Conservation (phyloP, 73 alveolate species). For the Effrenium voratum region DNA sequence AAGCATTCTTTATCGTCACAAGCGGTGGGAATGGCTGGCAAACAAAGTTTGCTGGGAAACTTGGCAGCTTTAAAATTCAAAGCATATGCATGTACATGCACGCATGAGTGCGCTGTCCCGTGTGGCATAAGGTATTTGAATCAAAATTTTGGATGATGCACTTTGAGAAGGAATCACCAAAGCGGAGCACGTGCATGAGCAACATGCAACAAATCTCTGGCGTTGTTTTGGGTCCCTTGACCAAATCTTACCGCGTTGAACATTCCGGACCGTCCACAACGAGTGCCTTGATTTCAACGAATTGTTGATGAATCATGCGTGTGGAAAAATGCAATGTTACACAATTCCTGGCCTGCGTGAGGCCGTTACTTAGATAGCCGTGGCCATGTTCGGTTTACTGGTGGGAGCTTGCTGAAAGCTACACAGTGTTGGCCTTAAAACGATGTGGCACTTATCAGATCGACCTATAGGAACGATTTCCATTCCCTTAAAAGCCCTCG, state of each 20-base stretch:
- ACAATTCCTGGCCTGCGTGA: background rate
- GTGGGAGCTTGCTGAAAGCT: background rate
- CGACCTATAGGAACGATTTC: background rate
- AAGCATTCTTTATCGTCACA: background rate
- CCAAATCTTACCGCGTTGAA: background rate
- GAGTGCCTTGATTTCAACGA: background rate
- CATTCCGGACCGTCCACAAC: background rate
- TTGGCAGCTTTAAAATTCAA: background rate
- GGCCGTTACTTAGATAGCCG: background rate
- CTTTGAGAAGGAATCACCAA: constrained; percentile 1
- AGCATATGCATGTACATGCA: background rate
- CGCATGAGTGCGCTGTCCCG: background rate
- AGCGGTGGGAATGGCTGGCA: constrained; percentile 24
- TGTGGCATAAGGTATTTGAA: background rate
- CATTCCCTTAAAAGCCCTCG: background rate
- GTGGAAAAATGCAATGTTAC: background rate
- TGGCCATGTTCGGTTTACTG: background rate
- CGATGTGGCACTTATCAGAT: background rate
- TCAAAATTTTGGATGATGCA: background rate
- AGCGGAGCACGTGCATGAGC: background rate
- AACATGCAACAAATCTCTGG: background rate
- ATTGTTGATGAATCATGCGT: background rate
- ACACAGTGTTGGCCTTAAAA: background rate
- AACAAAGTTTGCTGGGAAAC: background rate
- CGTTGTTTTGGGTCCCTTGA: background rate